Evolutionary conservation across 306 rosid genomes (phyloP).

Genomic region (Oemleria cerasiformis): DNA sequence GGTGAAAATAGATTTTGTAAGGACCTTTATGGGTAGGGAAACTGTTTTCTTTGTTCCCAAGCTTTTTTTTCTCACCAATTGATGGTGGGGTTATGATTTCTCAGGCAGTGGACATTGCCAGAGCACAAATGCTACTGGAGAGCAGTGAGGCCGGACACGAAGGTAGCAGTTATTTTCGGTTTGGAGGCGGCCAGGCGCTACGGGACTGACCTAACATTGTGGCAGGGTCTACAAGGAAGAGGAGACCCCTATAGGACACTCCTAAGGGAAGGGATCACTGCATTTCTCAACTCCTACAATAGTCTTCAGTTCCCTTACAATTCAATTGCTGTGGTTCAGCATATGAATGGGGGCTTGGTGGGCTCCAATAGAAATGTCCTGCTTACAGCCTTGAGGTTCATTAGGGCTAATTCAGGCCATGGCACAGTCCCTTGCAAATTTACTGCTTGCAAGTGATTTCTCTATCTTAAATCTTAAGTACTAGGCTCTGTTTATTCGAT

Average conservation of each 20-base stretch:
- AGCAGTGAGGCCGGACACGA: constrained; percentile 61
- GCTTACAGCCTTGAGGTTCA: constrained; percentile 60
- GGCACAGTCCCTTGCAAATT: constrained; percentile 67
- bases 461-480: neutral
- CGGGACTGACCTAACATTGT: constrained; percentile 69
- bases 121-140: constrained; percentile 84
- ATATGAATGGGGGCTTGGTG: constrained; percentile 56
- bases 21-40: too few species aligned
- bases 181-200: constrained; percentile 52
- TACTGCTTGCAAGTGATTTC: constrained; percentile 50
- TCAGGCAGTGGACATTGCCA: constrained; percentile 63
- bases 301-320: constrained; percentile 57
- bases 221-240: constrained; percentile 73
- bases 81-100: neutral
- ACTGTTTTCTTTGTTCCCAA: neutral
- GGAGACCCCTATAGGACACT: constrained; percentile 81
- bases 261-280: constrained; percentile 72
- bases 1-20: too few species aligned
- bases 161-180: constrained; percentile 71
- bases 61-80: neutral
- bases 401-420: constrained; percentile 67
- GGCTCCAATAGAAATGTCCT: constrained; percentile 60
- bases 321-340: constrained; percentile 51
- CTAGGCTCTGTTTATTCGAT: neutral
- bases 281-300: constrained; percentile 72